A percentile compares a stretch with the other conserved stretches of the same genome.
These are phyloP conservation scores for Podosphaera leucotricha DNA, from an alignment of 2,329 filamentous ascomycete genomes.

Conservation along the genomic window DNA sequence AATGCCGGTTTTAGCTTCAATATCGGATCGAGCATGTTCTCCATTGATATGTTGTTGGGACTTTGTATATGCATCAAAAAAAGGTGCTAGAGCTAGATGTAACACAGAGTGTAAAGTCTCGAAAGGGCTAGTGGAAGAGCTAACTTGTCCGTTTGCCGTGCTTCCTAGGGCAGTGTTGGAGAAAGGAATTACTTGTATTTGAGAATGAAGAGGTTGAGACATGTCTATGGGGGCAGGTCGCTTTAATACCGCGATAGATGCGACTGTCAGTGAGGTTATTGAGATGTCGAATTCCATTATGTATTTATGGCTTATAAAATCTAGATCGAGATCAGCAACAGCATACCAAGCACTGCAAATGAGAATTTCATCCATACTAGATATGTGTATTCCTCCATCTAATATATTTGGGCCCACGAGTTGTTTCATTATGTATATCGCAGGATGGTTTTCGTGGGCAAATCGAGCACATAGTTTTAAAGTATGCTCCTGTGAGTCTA, in stretches of 20 bases:
- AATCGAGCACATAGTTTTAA: constrained; percentile 73
- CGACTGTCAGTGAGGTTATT: constrained; percentile 53
- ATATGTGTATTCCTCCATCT: constrained; percentile 12
- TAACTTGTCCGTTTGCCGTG: constrained; percentile 43
- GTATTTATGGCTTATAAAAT: constrained; percentile 42
- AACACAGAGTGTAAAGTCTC: constrained; percentile 83
- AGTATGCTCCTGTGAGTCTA: constrained; percentile 38
- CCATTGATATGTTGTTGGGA: constrained; percentile 44
- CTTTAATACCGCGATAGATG: constrained; percentile 78
- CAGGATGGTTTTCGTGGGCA: constrained; percentile 65
- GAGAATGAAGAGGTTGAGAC: constrained; percentile 55
- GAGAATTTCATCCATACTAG: constrained; percentile 17
- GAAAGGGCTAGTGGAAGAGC: constrained; percentile 56
- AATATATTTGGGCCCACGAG: constrained; percentile 20
- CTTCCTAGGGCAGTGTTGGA: constrained; percentile 50
- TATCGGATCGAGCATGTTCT: constrained; percentile 51
- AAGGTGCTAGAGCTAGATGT: constrained; percentile 76
- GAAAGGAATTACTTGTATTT: constrained; percentile 83
- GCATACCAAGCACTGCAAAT: neutral
- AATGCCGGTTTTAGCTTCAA: constrained; percentile 81
- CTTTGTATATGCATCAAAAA: constrained; percentile 92
- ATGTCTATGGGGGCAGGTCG: constrained; percentile 71
- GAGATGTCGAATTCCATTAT: constrained; percentile 62
- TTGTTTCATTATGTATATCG: constrained; percentile 81
- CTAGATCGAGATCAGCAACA: constrained; percentile 17